Evolutionary conservation across 192 early-diverging fungal genomes (phyloP).

Genomic region (Backusella tuberculispora): DNA sequence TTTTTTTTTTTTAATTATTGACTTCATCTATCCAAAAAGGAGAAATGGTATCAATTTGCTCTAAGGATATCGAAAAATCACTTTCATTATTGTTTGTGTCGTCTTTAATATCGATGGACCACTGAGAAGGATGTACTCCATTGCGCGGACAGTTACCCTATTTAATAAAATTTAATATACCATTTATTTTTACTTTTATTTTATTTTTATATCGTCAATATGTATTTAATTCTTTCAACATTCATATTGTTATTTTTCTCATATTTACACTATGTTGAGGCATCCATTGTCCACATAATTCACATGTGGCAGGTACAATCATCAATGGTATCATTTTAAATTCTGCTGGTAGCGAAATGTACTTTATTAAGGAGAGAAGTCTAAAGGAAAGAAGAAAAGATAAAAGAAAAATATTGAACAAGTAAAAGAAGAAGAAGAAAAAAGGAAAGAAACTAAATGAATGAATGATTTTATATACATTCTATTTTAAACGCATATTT

Average conservation of each 20-base stretch:
- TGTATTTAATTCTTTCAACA: background rate
- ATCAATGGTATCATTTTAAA: conserved; percentile 8
- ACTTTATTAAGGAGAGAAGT: conserved; percentile 2
- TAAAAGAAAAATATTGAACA: background rate
- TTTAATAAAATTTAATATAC: background rate
- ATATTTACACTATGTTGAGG: conserved; percentile 34
- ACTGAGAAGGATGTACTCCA: conserved; percentile 39
- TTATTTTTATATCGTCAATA: background rate
- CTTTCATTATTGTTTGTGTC: background rate
- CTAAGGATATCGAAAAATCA: background rate
- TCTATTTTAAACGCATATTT: background rate
- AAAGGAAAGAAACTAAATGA: background rate
- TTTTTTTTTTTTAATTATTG: background rate
- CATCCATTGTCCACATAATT: conserved; percentile 42
- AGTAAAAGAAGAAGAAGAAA: background rate
- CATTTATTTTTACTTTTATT: background rate
- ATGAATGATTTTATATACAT: background rate
- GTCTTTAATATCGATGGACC: conserved; percentile 11
- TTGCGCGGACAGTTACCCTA: conserved; percentile 36
- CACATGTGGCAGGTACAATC: conserved; percentile 42
- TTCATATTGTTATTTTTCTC: background rate
- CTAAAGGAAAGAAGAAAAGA: background rate
- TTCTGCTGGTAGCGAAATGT: background rate
- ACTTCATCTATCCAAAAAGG: background rate
- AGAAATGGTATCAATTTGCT: background rate